phyloP scores from a whole-genome alignment of 2,329 filamentous ascomycete species.

The Fusarium siculi region DNA sequence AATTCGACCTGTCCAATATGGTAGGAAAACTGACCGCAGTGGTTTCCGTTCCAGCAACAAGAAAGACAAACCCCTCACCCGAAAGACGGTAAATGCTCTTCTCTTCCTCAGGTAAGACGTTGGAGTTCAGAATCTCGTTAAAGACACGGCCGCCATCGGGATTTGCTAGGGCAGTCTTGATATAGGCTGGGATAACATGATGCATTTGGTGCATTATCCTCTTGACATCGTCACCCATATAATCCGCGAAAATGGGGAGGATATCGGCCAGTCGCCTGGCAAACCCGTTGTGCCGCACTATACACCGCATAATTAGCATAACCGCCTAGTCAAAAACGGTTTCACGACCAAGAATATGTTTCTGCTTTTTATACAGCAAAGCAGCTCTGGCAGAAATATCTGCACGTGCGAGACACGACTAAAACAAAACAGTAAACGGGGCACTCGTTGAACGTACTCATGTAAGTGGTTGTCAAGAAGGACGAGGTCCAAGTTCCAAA shows the following conservation, averaged over 20 bases:
- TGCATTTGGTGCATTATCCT: conserved; percentile 31
- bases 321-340: neutral
- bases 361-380: too few species aligned
- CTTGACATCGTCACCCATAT: conserved; percentile 25
- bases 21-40: conserved; percentile 42
- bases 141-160: conserved; percentile 28
- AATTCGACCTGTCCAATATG: rapidly evolving
- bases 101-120: conserved; percentile 49
- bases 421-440: too few species aligned
- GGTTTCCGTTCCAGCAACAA: conserved; percentile 54
- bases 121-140: conserved; percentile 30
- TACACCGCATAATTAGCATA: neutral
- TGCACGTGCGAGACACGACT: too few species aligned
- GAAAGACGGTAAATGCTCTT: conserved; percentile 48
- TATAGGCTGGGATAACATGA: conserved; percentile 22
- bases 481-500: conserved; percentile 49
- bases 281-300: conserved; percentile 44
- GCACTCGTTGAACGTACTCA: conserved; percentile 6
- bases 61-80: conserved; percentile 51
- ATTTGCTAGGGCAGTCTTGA: conserved; percentile 9
- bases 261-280: conserved; percentile 39
- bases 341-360: too few species aligned
- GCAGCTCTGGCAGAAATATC: too few species aligned
- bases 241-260: conserved; percentile 12
- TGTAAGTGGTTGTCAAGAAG: conserved; percentile 48